Conservation (phyloP, 129 eudicot genomes). For the sunflower (Helianthus annuus) region DNA sequence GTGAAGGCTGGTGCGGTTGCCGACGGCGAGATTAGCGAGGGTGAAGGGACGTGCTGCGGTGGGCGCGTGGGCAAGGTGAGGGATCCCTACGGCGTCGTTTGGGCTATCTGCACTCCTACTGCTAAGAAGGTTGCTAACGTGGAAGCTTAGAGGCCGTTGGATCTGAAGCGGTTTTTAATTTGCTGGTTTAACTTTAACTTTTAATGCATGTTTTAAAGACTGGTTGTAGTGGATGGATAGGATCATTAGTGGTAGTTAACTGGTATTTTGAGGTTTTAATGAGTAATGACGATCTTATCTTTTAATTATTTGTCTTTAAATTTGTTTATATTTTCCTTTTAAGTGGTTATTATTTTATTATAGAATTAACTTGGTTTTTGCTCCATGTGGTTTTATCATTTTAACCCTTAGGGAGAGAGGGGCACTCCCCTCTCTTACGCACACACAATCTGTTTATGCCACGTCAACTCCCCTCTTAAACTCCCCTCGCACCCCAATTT, state of each 20-base stretch:
- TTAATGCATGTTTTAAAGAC: background rate
- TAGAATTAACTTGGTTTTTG: too few relatives aligned
- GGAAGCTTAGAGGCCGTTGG: constrained; percentile 48
- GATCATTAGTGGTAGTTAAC: constrained; percentile 7
- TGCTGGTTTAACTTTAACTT: background rate
- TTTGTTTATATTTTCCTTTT: background rate
- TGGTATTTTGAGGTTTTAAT: background rate
- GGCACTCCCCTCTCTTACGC: too few relatives aligned
- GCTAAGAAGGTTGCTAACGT: constrained; percentile 41
- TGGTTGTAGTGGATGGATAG: background rate
- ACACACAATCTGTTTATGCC: too few relatives aligned
- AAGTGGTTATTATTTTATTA: background rate
- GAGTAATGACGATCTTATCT: constrained; percentile 13
- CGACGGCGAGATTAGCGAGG: constrained; percentile 49
- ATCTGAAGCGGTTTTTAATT: background rate
- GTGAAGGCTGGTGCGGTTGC: constrained; percentile 65
- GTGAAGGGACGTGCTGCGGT: constrained; percentile 56
- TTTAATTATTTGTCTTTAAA: background rate
- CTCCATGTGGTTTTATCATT: too few relatives aligned
- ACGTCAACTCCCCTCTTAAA: too few relatives aligned
- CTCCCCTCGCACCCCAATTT: too few relatives aligned
- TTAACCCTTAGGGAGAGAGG: too few relatives aligned
- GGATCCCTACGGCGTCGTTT: constrained; percentile 77
- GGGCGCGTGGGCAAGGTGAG: constrained; percentile 72
- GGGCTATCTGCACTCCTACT: constrained; percentile 58